Evolutionary conservation across 2,329 filamentous ascomycete genomes (phyloP), one percentile per base, ranked within the genome.

Genomic region (Pseudogymnoascus sp.): DNA sequence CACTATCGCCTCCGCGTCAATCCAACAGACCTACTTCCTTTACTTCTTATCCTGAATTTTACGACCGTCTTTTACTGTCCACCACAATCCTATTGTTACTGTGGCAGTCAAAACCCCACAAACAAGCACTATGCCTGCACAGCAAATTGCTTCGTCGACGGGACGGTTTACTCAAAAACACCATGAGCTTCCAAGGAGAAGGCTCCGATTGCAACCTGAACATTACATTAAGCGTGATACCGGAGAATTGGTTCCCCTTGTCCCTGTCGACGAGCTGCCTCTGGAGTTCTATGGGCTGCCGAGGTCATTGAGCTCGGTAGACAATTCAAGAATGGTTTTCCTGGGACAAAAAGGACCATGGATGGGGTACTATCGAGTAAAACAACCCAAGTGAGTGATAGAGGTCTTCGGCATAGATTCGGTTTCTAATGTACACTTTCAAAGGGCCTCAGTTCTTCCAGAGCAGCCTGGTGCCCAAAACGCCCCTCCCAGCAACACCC

Each of bases 231-330:
- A 80, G 65, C 77, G 80, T 1, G 78, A 76, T 5, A 71, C 69
- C 2, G 67, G 70, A 1, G 71, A 74, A n/a, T 75, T 81, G 3
- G 80, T 84, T 1, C 83, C 82, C 6, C 76, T 85, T n/a, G 75
- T 85, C n/a, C 76, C 82, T 0, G 71, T 78, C 11, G 82, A 84
- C 69, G 75, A 83, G 65, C 76, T 85, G 0, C 82, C 82, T 0
- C 69, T 73, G 1, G 79, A 57, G 10, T 57, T 57, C 50, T 7
- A 57, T 78, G 74, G 66, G 83, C 3, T 72, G 78, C 4, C 69
- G 82, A 10, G 64, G 74, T 35, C 78, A 76, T 28, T 71, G 78
- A 4, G 77, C 79, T 1, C 78, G 1, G 50, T 35, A 10, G 50
- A 33, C 1, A 35, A 79, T 5, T 67, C 75, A 61, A 71, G 82